phyloP scores from a whole-genome alignment of 805 yeast genomes.

The Blastobotrys terrestris region DNA sequence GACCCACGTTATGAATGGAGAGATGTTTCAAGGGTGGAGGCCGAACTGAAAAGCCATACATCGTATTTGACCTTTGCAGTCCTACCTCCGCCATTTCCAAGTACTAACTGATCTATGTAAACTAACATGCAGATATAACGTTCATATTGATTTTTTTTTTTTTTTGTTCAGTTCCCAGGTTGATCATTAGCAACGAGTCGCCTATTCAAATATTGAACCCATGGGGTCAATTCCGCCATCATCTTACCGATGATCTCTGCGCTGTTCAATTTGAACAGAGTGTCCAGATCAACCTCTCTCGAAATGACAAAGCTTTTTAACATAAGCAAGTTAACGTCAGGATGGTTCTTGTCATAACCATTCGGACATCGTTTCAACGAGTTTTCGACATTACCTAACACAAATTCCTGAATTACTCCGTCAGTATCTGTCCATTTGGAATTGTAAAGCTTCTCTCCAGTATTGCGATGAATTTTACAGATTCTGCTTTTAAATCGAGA shows the following conservation, averaged over 20 bases:
- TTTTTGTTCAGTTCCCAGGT: too few relatives aligned
- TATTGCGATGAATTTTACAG: slow-evolving; percentile 1
- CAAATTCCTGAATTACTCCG: slow-evolving; percentile 12
- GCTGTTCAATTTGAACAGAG: not conserved
- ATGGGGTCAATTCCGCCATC: slow-evolving; percentile 4
- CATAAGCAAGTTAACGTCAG: slow-evolving; percentile 15
- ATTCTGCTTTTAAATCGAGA: slow-evolving; percentile 1
- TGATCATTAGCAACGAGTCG: not conserved
- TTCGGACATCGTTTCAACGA: slow-evolving; percentile 19
- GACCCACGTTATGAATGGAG: slow-evolving; percentile 75
- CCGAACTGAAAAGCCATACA: slow-evolving; percentile 88
- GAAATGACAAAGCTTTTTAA: slow-evolving; percentile 1
- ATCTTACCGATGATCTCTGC: slow-evolving; percentile 1
- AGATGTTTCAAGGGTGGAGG: slow-evolving; percentile 74
- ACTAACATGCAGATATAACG: too few relatives aligned
- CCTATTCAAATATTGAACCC: not conserved
- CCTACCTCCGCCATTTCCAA: slow-evolving; percentile 28
- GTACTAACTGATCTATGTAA: not conserved
- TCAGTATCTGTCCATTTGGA: not conserved
- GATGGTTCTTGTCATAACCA: slow-evolving; percentile 18
- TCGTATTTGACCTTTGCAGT: slow-evolving; percentile 89
- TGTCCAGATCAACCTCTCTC: not conserved
- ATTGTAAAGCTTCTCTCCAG: not conserved
- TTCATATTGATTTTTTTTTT: too few relatives aligned
- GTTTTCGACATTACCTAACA: slow-evolving; percentile 17